A percentile compares a stretch with the other conserved stretches of the same genome.
Conservation (phyloP, 768 basidiomycete species). For the Hygrophorus pudorinus region DNA sequence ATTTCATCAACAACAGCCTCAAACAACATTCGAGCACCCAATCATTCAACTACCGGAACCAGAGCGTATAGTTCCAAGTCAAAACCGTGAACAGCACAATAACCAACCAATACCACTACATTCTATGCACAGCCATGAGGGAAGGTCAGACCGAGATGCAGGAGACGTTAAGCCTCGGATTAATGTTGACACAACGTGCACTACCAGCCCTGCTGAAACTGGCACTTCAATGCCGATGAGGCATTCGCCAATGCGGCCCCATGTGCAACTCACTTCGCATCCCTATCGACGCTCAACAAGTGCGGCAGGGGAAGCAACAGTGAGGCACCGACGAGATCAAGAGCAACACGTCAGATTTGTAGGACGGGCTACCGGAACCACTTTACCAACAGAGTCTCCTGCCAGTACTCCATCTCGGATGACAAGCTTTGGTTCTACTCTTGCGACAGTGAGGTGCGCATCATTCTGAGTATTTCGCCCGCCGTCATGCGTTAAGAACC, state of each 20-base stretch:
- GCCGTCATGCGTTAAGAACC: slow-evolving; percentile 11
- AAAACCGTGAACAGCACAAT: slow-evolving; percentile 10
- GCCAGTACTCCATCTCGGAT: slow-evolving; percentile 18
- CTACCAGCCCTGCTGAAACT: slow-evolving; percentile 13
- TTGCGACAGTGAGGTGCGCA: slow-evolving; percentile 8
- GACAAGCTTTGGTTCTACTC: slow-evolving; percentile 12
- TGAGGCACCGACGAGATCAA: slow-evolving; percentile 3
- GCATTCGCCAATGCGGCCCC: slow-evolving; percentile 11
- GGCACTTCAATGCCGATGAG: slow-evolving; percentile 12
- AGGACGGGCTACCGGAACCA: slow-evolving; percentile 16
- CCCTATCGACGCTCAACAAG: slow-evolving; percentile 21
- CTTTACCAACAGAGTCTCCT: slow-evolving; percentile 14
- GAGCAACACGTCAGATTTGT: slow-evolving; percentile 20
- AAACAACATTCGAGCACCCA: slow-evolving; percentile 12
- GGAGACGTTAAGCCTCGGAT: slow-evolving; percentile 14
- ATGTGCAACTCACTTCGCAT: slow-evolving; percentile 15
- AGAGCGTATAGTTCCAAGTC: slow-evolving; percentile 21
- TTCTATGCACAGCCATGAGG: slow-evolving; percentile 17
- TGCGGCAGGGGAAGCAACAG: slow-evolving; percentile 9
- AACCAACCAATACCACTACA: slow-evolving; percentile 17
- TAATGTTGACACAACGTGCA: slow-evolving; percentile 15
- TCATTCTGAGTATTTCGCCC: slow-evolving; percentile 6
- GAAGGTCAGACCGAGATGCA: slow-evolving; percentile 17
- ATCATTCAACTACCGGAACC: slow-evolving; percentile 16
- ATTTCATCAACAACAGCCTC: slow-evolving; percentile 21